These are phyloP conservation scores for Rhodomyrtus psidioides DNA, from an alignment of 441 rosid species.

Conservation along the genomic window DNA sequence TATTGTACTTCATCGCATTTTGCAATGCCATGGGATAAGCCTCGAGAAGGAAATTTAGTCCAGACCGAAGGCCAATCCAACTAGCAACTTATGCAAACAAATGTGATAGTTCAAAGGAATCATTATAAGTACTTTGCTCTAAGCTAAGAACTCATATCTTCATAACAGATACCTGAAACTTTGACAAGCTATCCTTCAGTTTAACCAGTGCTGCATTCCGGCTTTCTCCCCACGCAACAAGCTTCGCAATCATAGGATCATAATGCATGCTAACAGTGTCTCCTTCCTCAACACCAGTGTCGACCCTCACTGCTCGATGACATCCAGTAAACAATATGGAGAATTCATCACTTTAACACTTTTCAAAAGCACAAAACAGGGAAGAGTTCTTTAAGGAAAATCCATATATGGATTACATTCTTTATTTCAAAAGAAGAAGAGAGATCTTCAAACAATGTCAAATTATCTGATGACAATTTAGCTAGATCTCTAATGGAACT, in stretches of 20 bases:
- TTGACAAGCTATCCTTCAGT: constrained; percentile 77
- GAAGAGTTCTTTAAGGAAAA: neutral
- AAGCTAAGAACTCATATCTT: neutral
- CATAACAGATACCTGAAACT: constrained; percentile 61
- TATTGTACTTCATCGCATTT: neutral
- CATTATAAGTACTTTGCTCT: neutral
- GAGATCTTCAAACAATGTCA: neutral
- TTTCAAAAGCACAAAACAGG: neutral
- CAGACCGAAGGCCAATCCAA: neutral
- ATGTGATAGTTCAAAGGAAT: neutral
- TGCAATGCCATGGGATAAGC: neutral
- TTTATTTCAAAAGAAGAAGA: neutral
- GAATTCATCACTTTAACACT: neutral
- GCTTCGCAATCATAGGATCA: constrained; percentile 99
- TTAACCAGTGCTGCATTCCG: constrained; percentile 79
- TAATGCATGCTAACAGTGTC: constrained; percentile 96
- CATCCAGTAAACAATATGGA: neutral
- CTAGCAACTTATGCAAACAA: neutral
- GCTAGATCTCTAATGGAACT: neutral
- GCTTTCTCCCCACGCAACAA: constrained; percentile 88
- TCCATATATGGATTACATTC: neutral
- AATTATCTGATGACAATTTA: neutral
- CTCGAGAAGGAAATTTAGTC: neutral
- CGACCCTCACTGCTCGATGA: constrained; percentile 61
- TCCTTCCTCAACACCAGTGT: constrained; percentile 95